phyloP scores from a whole-genome alignment of 371 early-diverging fungal genomes.

The Dinochytrium kinnereticum region DNA sequence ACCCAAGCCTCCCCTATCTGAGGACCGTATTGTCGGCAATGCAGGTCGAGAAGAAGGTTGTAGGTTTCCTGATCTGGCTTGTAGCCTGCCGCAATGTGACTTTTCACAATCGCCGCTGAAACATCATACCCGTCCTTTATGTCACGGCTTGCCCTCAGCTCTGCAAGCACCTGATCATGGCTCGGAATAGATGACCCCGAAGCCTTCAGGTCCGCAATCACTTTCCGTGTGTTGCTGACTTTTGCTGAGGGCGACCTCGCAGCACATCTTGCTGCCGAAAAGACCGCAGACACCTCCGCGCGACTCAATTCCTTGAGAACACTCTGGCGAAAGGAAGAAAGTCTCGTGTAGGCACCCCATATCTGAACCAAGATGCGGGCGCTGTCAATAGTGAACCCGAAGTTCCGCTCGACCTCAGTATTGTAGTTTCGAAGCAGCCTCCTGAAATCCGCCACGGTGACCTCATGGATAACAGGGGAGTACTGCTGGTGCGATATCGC shows the following conservation, averaged over 20 bases:
- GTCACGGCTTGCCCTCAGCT: not conserved
- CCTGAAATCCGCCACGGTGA: not conserved
- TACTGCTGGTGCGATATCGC: not conserved
- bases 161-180: not conserved
- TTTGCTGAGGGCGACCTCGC: not conserved
- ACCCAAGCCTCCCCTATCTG: slow-evolving; percentile 1
- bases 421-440: not conserved
- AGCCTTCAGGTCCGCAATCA: not conserved
- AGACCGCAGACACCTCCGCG: not conserved
- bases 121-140: not conserved
- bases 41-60: slow-evolving; percentile 9
- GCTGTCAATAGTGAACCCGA: not conserved
- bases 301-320: not conserved
- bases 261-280: not conserved
- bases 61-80: not conserved
- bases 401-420: not conserved
- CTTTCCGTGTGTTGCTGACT: not conserved
- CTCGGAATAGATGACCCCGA: not conserved
- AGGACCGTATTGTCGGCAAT: slow-evolving; percentile 3
- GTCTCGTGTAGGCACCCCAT: not conserved
- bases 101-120: not conserved
- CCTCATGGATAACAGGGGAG: not conserved
- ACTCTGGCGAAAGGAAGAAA: not conserved
- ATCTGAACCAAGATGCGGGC: not conserved
- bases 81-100: not conserved